phyloP scores from a whole-genome alignment of 2,329 filamentous ascomycete genomes.

The Fusarium albidum region DNA sequence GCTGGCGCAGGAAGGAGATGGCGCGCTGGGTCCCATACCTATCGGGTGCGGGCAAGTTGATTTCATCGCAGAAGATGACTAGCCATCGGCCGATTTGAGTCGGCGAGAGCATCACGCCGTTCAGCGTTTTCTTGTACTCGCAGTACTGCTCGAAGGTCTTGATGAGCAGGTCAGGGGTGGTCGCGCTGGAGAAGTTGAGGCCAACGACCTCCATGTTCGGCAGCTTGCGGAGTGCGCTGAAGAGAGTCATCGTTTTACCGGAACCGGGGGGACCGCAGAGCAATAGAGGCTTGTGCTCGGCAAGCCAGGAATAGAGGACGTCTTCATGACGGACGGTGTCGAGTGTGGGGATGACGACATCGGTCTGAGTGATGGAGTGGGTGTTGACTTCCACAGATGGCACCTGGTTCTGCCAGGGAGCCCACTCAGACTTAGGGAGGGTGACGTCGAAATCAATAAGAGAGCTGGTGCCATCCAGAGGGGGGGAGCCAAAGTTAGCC shows the following conservation, averaged over 20 bases:
- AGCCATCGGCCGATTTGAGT: slow-evolving; percentile 98
- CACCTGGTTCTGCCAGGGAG: slow-evolving; percentile 92
- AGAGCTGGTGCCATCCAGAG: slow-evolving; percentile 78
- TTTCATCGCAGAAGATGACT: slow-evolving; percentile 98
- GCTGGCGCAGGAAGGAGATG: slow-evolving; percentile 95
- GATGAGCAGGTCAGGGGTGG: slow-evolving; percentile 95
- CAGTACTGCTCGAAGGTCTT: slow-evolving; percentile 99
- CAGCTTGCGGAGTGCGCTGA: slow-evolving; percentile 94
- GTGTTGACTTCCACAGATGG: slow-evolving; percentile 97
- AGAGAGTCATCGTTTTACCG: slow-evolving; percentile 99
- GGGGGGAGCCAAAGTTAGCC: slow-evolving; percentile 85
- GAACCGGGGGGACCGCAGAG: slow-evolving; percentile 98
- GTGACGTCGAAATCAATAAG: slow-evolving; percentile 96
- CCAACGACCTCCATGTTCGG: slow-evolving; percentile 99
- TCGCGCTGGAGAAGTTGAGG: slow-evolving; percentile 99
- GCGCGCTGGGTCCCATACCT: slow-evolving; percentile 97
- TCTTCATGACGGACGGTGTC: slow-evolving; percentile 98
- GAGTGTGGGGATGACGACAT: slow-evolving; percentile 96
- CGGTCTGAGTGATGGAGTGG: slow-evolving; percentile 96
- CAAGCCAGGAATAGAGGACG: slow-evolving; percentile 99
- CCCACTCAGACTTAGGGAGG: slow-evolving; percentile 88
- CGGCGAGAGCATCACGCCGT: slow-evolving; percentile 93
- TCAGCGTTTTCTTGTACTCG: slow-evolving; percentile 98
- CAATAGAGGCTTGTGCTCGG: slow-evolving; percentile 95
- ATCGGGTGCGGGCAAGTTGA: slow-evolving; percentile 97